Evolutionary conservation across 148 eudicot species (phyloP).

Genomic region (Heliosperma pusillum): DNA sequence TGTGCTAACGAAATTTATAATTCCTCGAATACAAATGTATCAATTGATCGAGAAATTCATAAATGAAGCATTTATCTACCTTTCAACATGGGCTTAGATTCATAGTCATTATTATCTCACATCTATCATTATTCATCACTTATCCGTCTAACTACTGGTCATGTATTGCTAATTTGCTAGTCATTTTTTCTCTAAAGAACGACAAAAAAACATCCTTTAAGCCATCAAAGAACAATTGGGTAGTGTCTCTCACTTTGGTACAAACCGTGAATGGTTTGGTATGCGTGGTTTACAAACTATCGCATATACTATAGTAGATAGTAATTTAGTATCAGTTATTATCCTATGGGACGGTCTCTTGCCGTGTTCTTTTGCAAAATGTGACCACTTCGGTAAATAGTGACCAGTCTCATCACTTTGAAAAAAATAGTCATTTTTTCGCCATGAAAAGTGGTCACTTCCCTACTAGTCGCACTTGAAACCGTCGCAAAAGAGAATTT

Average conservation of each 20-base stretch:
- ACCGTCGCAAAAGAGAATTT: too few relatives aligned
- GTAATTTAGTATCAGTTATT: too few relatives aligned
- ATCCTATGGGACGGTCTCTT: too few relatives aligned
- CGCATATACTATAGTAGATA: too few relatives aligned
- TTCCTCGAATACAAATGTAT: not conserved
- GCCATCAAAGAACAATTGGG: not conserved
- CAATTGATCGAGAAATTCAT: not conserved
- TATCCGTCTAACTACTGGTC: not conserved
- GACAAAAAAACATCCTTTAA: not conserved
- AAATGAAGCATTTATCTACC: not conserved
- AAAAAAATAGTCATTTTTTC: too few relatives aligned
- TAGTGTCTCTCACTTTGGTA: not conserved
- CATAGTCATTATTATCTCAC: not conserved
- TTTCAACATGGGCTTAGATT: not conserved
- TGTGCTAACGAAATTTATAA: not conserved
- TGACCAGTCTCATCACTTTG: too few relatives aligned
- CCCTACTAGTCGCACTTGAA: too few relatives aligned
- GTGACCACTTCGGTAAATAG: too few relatives aligned
- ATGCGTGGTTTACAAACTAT: not conserved
- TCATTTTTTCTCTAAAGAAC: not conserved
- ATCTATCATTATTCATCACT: not conserved
- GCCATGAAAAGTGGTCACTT: too few relatives aligned
- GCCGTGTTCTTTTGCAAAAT: too few relatives aligned
- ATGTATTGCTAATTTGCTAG: not conserved
- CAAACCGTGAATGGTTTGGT: not conserved